Evolutionary conservation across 352 stramenopile genomes (phyloP), one percentile per base, ranked within the genome.

Genomic region (Pythium coloratum): DNA sequence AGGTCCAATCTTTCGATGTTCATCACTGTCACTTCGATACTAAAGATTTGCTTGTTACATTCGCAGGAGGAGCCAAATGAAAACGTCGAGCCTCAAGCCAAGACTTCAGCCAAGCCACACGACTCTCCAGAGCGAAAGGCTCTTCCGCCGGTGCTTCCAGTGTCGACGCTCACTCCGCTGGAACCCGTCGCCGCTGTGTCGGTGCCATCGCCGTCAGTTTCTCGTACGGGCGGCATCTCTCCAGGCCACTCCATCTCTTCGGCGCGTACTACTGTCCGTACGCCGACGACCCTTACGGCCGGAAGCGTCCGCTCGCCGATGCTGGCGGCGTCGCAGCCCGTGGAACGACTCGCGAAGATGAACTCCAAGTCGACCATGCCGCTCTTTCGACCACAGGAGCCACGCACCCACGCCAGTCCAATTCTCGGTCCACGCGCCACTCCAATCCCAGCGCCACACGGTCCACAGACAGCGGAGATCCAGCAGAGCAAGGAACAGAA

Each of bases 281-380:
- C 67, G 40, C 60, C 44, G 26, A 54, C 20, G 9, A 40, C 49
- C 32, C 36, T 40, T 4, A 57, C 58, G 1, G 66, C 53, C 16
- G 59, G 66, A 6, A 30, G 10, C 24, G 54, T 72, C 20, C 77
- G 76, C 1, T 77, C 78, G 16, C 67, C 78, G 30, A 76, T 85
- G 20, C 64, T 88, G 20, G 73, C 81, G 20, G 73, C 79, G n/a
- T 44, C 58, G 57, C 38, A 60, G 20, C 63, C 67, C 50, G 72
- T 84, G 1, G 83, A 91, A 63, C 78, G 84, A 24, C 74, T 92
- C 18, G 71, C 77, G 0, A 90, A 90, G 73, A 92, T 90, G 38
- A 81, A 80, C 36, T 86, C 79, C 10, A 74, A 71, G 69, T 50
- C 62, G 28, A 24, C 36, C 18, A 67, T 75, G 34, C 69, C 69